phyloP scores from a whole-genome alignment of 177 flowering plant species.

The Vitis hybrid region DNA sequence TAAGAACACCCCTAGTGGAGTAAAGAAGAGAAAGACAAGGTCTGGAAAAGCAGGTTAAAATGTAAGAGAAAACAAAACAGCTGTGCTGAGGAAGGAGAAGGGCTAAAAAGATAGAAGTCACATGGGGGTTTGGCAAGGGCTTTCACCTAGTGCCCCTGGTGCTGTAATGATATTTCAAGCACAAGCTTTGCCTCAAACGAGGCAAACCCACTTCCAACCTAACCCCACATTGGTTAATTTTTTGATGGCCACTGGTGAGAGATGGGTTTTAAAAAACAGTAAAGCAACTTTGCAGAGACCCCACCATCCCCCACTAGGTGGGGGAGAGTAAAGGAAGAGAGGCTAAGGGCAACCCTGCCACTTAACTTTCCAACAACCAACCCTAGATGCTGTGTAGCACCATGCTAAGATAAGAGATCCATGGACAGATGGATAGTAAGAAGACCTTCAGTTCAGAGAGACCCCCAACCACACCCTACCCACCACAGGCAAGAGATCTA shows the following conservation, averaged over 20 bases:
- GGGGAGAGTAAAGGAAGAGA: slow-evolving; percentile 3
- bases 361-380: slow-evolving; percentile 8
- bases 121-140: slow-evolving; percentile 20
- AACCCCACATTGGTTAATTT: slow-evolving; percentile 6
- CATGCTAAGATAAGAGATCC: neutral
- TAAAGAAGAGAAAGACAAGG: slow-evolving; percentile 13
- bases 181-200: slow-evolving; percentile 17
- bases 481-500: too few species aligned
- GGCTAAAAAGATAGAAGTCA: slow-evolving; percentile 15
- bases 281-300: slow-evolving; percentile 1
- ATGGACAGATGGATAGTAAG: too few species aligned
- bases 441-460: too few species aligned
- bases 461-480: too few species aligned
- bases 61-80: slow-evolving; percentile 4
- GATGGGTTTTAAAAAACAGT: neutral
- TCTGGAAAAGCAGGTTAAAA: slow-evolving; percentile 19
- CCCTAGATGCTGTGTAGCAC: slow-evolving; percentile 18
- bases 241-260: neutral
- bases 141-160: slow-evolving; percentile 19
- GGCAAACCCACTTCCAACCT: slow-evolving; percentile 10
- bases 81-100: slow-evolving; percentile 3
- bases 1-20: slow-evolving; percentile 3
- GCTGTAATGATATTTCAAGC: slow-evolving; percentile 26
- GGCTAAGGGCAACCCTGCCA: neutral
- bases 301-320: slow-evolving; percentile 8